A percentile compares a stretch with the other conserved stretches of the same genome.
These are phyloP conservation scores for Blastobotrys americana DNA, from an alignment of 805 yeast genomes.

Conservation along the genomic window DNA sequence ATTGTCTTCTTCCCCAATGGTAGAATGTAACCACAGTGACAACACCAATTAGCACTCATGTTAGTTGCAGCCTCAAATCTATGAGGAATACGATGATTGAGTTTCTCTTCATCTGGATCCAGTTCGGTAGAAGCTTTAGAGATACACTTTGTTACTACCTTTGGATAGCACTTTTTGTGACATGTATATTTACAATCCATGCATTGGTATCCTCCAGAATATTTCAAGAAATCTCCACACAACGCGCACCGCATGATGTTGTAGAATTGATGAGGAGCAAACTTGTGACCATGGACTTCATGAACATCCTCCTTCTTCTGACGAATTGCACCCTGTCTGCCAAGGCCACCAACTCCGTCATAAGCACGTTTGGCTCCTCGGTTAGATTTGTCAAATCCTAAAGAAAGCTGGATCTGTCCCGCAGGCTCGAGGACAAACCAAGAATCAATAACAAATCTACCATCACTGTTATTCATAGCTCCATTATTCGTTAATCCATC, in stretches of 20 bases:
- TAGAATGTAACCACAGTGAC: constrained; percentile 94
- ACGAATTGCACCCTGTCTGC: constrained; percentile 97
- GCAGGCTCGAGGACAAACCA: constrained; percentile 94
- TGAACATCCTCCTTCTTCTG: constrained; percentile 77
- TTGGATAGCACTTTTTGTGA: constrained; percentile 70
- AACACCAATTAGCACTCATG: constrained; percentile 98
- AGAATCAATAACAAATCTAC: constrained; percentile 40
- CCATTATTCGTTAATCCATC: not conserved
- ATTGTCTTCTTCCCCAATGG: constrained; percentile 95
- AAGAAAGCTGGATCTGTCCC: constrained; percentile 74
- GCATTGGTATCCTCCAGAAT: constrained; percentile 72
- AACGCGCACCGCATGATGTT: constrained; percentile 95
- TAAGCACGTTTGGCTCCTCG: constrained; percentile 38
- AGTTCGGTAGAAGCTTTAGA: constrained; percentile 61
- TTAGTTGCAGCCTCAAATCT: constrained; percentile 88
- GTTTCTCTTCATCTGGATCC: constrained; percentile 66
- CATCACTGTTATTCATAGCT: not conserved
- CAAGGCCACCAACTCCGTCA: constrained; percentile 55
- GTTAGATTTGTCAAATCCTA: constrained; percentile 71
- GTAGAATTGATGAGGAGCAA: constrained; percentile 90
- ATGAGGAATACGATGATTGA: constrained; percentile 96
- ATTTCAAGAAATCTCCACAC: constrained; percentile 88
- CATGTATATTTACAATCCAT: constrained; percentile 73
- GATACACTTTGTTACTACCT: constrained; percentile 73
- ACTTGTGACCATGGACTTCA: constrained; percentile 96